These are phyloP conservation scores for Hyaloscypha variabilis DNA, from an alignment of 495 filamentous ascomycete species.

Conservation along the genomic window DNA sequence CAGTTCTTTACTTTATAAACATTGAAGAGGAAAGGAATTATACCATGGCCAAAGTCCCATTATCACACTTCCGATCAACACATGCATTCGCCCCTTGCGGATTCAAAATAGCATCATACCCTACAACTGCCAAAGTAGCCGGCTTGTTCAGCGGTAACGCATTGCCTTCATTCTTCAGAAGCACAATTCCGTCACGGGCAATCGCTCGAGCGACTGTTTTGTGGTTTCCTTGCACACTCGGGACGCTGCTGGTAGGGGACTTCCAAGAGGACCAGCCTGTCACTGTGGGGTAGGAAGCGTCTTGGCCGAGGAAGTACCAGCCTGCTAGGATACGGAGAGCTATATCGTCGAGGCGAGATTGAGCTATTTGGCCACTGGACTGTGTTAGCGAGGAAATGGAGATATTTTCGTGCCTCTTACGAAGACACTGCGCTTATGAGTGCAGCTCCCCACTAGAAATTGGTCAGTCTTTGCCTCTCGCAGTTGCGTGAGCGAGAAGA, in stretches of 20 bases:
- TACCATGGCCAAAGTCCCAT: conserved; percentile 83
- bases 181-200: conserved; percentile 75
- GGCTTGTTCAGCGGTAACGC: conserved; percentile 79
- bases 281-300: conserved; percentile 41
- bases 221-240: conserved; percentile 85
- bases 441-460: conserved; percentile 68
- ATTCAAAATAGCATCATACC: conserved; percentile 80
- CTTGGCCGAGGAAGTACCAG: conserved; percentile 79
- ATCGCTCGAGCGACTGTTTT: conserved; percentile 70
- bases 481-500: not conserved
- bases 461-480: not conserved
- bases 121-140: conserved; percentile 75
- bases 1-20: not conserved
- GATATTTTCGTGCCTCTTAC: not conserved
- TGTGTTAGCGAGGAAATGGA: conserved; percentile 34
- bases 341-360: conserved; percentile 91
- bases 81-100: conserved; percentile 84
- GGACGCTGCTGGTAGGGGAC: conserved; percentile 65
- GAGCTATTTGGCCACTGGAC: conserved; percentile 83
- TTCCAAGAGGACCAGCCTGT: conserved; percentile 87
- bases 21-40: not conserved
- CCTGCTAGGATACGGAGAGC: conserved; percentile 87
- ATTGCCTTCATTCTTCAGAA: conserved; percentile 81
- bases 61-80: conserved; percentile 75
- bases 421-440: conserved; percentile 44